A percentile compares a stretch with the other conserved stretches of the same genome.
phyloP scores from a whole-genome alignment of 495 filamentous ascomycete genomes.

The Penicillium tannophilum region DNA sequence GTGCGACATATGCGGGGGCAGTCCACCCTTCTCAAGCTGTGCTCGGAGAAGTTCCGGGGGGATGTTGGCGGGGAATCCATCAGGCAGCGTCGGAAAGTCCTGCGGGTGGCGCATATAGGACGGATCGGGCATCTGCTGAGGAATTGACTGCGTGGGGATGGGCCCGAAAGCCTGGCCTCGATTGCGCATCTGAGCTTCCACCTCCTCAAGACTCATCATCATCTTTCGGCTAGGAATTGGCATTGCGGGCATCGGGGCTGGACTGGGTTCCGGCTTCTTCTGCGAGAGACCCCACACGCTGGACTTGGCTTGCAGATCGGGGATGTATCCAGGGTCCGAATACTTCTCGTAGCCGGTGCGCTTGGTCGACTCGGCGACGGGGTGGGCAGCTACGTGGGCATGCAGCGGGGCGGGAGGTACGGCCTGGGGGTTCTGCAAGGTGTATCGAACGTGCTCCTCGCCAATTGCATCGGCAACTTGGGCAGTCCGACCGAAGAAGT shows the following conservation, averaged over 20 bases:
- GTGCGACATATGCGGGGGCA: constrained; percentile 52
- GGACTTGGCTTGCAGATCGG: constrained; percentile 88
- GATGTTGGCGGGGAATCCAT: constrained; percentile 37
- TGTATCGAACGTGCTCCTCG: constrained; percentile 85
- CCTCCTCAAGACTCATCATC: constrained; percentile 96
- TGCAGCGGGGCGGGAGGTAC: constrained; percentile 35
- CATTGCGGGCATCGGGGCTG: constrained; percentile 13
- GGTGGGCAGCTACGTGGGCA: constrained; percentile 20
- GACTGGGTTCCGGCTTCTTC: constrained; percentile 45
- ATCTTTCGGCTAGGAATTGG: constrained; percentile 58
- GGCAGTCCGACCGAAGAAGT: constrained; percentile 92
- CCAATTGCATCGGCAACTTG: constrained; percentile 80
- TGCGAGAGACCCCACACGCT: constrained; percentile 85
- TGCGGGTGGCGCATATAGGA: constrained; percentile 44
- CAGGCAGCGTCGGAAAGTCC: constrained; percentile 42
- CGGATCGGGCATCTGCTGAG: constrained; percentile 33
- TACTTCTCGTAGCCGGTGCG: constrained; percentile 90
- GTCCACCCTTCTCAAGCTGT: constrained; percentile 47
- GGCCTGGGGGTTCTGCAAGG: constrained; percentile 59
- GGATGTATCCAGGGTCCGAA: constrained; percentile 70
- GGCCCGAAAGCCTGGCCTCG: constrained; percentile 55
- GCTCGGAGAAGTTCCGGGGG: constrained; percentile 55
- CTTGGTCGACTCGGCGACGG: constrained; percentile 39
- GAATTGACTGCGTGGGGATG: constrained; percentile 40
- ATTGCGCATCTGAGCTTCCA: constrained; percentile 87